Conservation (phyloP, 177 flowering plant genomes). For the Telopea speciosissima region DNA sequence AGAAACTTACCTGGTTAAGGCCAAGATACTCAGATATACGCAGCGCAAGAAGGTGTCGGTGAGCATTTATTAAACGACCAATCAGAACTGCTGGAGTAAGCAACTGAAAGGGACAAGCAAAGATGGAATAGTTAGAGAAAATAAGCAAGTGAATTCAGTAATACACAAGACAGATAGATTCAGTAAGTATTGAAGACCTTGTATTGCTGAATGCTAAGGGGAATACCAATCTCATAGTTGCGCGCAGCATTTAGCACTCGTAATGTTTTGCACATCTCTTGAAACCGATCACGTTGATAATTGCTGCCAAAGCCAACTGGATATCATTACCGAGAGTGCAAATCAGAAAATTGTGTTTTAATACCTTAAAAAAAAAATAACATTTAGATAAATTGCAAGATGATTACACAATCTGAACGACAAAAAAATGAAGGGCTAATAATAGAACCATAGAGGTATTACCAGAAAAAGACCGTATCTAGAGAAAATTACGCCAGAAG, state of each 20-base stretch:
- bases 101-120: constrained; percentile 35
- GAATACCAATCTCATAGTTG: constrained; percentile 77
- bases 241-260: constrained; percentile 94
- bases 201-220: constrained; percentile 89
- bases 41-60: constrained; percentile 80
- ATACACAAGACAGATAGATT: constrained; percentile 6
- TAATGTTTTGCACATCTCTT: constrained; percentile 79
- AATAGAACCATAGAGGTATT: background rate
- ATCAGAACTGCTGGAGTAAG: constrained; percentile 83
- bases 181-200: constrained; percentile 45
- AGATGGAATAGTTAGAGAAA: constrained; percentile 11
- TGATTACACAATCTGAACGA: background rate
- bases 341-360: constrained; percentile 33
- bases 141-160: constrained; percentile 4
- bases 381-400: background rate
- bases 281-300: constrained; percentile 77
- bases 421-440: background rate
- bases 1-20: constrained; percentile 62
- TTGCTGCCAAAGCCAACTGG: constrained; percentile 97
- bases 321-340: constrained; percentile 56
- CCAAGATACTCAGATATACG: constrained; percentile 82
- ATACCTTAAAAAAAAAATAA: background rate
- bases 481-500: background rate
- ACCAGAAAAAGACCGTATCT: background rate
- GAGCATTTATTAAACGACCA: constrained; percentile 82